These are phyloP conservation scores for Karstenula rhodostoma DNA, from an alignment of 2,329 filamentous ascomycete genomes.

Conservation along the genomic window DNA sequence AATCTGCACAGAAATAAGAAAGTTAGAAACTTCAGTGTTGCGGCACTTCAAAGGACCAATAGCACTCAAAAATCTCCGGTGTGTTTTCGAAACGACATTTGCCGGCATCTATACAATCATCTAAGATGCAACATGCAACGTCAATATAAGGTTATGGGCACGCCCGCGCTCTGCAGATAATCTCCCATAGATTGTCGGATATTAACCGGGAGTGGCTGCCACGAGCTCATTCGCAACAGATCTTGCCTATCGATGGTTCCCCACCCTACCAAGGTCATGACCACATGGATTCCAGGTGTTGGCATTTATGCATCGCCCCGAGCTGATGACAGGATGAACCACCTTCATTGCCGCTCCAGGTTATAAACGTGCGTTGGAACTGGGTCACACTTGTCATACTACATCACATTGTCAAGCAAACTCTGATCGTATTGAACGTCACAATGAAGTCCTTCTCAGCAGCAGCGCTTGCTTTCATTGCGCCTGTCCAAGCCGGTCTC, in stretches of 20 bases:
- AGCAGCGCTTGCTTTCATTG: conserved; percentile 31
- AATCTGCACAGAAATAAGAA: neutral
- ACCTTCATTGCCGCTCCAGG: neutral
- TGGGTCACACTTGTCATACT: neutral
- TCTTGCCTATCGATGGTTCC: neutral
- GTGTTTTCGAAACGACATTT: neutral
- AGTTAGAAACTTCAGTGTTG: neutral
- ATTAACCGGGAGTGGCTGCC: neutral
- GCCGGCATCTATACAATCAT: conserved; percentile 6
- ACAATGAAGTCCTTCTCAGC: conserved; percentile 33
- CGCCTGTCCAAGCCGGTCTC: conserved; percentile 32
- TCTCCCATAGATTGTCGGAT: conserved; percentile 8
- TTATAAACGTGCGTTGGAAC: neutral
- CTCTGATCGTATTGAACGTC: neutral
- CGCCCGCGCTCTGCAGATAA: neutral
- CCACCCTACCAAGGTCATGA: neutral
- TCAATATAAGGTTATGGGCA: conserved; percentile 7
- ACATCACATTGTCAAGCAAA: neutral
- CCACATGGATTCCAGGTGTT: neutral
- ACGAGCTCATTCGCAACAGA: conserved; percentile 4
- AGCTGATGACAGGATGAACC: neutral
- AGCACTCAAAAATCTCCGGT: neutral
- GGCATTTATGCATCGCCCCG: neutral
- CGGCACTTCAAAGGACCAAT: neutral
- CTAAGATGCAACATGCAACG: conserved; percentile 1